phyloP scores from a whole-genome alignment of 805 yeast species.

The Suhomyces xylopsoci region DNA sequence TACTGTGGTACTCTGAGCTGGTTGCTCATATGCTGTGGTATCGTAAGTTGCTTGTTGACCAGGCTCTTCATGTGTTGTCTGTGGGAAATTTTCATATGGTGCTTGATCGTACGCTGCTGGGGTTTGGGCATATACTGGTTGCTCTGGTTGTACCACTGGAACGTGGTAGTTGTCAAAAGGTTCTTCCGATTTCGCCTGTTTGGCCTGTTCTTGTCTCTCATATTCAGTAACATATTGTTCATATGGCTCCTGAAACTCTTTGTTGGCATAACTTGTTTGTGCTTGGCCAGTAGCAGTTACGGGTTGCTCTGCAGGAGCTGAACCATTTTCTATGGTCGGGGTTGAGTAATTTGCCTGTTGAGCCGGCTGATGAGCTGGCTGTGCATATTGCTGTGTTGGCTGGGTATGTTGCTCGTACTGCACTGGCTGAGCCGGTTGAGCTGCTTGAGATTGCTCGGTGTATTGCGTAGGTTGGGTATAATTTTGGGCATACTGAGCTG shows the following conservation, averaged over 20 bases:
- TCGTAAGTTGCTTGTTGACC: background rate
- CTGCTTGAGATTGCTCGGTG: background rate
- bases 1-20: background rate
- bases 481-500: no score
- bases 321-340: background rate
- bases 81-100: background rate
- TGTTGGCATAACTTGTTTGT: background rate
- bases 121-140: background rate
- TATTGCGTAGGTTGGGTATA: background rate
- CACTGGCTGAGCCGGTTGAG: background rate
- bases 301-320: background rate
- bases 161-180: conserved; percentile 25
- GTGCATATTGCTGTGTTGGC: background rate
- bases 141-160: conserved; percentile 2
- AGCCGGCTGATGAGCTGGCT: background rate
- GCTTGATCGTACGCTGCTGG: background rate
- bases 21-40: background rate
- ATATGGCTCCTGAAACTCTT: conserved; percentile 23
- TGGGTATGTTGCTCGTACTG: background rate
- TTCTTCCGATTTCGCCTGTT: conserved; percentile 13
- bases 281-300: background rate
- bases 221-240: conserved; percentile 20
- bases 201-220: conserved; percentile 12
- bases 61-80: background rate
- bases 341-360: background rate